A percentile compares a stretch with the other conserved stretches of the same genome.
Evolutionary conservation across 2,329 filamentous ascomycete genomes (phyloP).

Genomic region (Pyrenochaeta sp.): DNA sequence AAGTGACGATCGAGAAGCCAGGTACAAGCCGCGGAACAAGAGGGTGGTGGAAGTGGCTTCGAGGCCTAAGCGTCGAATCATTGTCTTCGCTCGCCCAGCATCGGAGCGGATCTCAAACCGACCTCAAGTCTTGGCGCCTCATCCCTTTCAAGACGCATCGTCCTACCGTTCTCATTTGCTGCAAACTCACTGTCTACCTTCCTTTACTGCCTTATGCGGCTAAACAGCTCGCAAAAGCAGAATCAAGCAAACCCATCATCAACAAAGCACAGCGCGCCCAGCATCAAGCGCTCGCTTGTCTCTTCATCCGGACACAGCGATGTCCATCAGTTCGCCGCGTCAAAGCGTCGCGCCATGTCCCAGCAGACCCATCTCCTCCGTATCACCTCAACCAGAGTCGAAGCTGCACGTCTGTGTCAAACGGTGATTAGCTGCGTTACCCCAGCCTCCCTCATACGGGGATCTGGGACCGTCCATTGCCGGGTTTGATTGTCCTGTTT

Average conservation of each 20-base stretch:
- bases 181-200: constrained; percentile 4
- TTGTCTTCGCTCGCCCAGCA: constrained; percentile 3
- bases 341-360: constrained; percentile 7
- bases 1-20: constrained; percentile 7
- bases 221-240: constrained; percentile 17
- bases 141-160: constrained; percentile 1
- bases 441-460: constrained; percentile 26
- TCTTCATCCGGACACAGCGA: constrained; percentile 3
- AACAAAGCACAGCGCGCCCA: constrained; percentile 16
- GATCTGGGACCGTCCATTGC: constrained; percentile 22
- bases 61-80: constrained; percentile 12
- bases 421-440: constrained; percentile 29
- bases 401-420: constrained; percentile 16
- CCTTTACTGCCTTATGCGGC: constrained; percentile 16
- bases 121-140: constrained; percentile 19
- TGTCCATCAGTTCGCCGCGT: not conserved
- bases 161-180: constrained; percentile 13
- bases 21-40: not conserved
- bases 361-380: constrained; percentile 9
- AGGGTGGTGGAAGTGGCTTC: constrained; percentile 1
- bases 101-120: constrained; percentile 23
- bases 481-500: constrained; percentile 38
- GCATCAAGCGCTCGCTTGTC: constrained; percentile 17
- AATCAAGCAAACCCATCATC: constrained; percentile 9
- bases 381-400: constrained; percentile 8